Evolutionary conservation across 2,329 filamentous ascomycete genomes (phyloP).

Genomic region (Leptoxyphium fumago): DNA sequence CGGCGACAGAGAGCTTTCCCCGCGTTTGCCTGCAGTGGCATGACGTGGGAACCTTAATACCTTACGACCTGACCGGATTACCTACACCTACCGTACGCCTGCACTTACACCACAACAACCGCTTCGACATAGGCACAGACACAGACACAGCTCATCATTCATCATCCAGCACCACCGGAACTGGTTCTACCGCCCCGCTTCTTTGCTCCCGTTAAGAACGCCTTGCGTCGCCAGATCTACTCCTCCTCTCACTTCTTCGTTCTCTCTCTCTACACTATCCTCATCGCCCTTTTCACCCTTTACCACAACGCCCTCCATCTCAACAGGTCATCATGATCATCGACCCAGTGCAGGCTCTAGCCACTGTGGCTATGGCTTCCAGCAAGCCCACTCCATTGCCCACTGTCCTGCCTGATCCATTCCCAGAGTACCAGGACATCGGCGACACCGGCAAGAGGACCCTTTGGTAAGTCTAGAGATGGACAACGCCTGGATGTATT

Average conservation of each 20-base stretch:
- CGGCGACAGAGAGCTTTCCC: not conserved
- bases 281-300: not conserved
- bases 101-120: too few relatives aligned
- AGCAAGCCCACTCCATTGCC: slow-evolving; percentile 24
- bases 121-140: too few relatives aligned
- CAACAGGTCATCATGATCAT: slow-evolving; percentile 26
- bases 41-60: not conserved
- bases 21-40: not conserved
- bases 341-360: slow-evolving; percentile 30
- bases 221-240: not conserved
- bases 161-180: too few relatives aligned
- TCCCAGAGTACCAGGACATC: slow-evolving; percentile 27
- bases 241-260: too few relatives aligned
- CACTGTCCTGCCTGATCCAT: slow-evolving; percentile 23
- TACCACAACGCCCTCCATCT: not conserved
- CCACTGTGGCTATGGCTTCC: slow-evolving; percentile 14
- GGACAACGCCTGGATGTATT: too few relatives aligned
- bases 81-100: too few relatives aligned
- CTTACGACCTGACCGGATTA: not conserved
- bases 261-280: not conserved
- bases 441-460: slow-evolving; percentile 29
- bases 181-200: not conserved
- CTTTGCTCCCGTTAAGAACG: not conserved
- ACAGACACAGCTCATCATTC: too few relatives aligned
- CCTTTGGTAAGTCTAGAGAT: slow-evolving; percentile 24